Base-by-base conservation (phyloP, 352 stramenopile genomes). In the Globisporangium heterothallicum region DNA sequence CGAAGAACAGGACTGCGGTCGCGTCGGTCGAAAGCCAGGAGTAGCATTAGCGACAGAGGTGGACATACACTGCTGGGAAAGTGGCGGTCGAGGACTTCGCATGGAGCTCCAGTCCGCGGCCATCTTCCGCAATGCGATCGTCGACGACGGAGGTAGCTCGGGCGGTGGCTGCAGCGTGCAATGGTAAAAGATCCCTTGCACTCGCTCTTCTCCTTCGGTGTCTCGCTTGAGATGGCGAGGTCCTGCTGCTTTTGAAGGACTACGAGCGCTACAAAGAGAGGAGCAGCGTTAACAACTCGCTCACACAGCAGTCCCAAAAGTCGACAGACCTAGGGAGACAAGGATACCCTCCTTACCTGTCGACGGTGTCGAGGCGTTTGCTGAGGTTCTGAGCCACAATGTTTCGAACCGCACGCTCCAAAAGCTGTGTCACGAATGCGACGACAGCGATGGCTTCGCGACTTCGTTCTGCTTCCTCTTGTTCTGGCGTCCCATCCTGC, bases 141-240 rank as follows among this genome's bases (percentile, higher is more conserved):
- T 58, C 9, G 48, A 68, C 9, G 59, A 49, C 14, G 64, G 50
- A 0, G 62, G 61, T 5, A 73, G 53, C 13, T 22, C 26, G 7
- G 64, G 58, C 27, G 58, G 64, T 7, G 61, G 49, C 10, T 64
- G 64, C 0, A 73, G 47, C 16, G 41, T 25, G 25, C 65, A 65
- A 8, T 66, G 65, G 35, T 63, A 70, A 21, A 74, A 71, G 10
- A 74, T 58, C 2, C 65, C 58, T 32, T 53, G 52, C 13, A 38
- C 41, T 16, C 35, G 21, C 14, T 18, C 30, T 42, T 59, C 25
- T 14, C 38, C 25, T 27, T 40, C 56, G 18, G 49, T 52, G 19
- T 25, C 30, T n/a, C 32, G 27, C 29, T 56, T 21, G 8, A n/a
- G 41, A 27, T 6, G 35, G 18, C 30, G 16, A 8, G 30, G n/a